phyloP scores from a whole-genome alignment of 1,139 yeast species.

The Zygosaccharomyces pseudobailii region DNA sequence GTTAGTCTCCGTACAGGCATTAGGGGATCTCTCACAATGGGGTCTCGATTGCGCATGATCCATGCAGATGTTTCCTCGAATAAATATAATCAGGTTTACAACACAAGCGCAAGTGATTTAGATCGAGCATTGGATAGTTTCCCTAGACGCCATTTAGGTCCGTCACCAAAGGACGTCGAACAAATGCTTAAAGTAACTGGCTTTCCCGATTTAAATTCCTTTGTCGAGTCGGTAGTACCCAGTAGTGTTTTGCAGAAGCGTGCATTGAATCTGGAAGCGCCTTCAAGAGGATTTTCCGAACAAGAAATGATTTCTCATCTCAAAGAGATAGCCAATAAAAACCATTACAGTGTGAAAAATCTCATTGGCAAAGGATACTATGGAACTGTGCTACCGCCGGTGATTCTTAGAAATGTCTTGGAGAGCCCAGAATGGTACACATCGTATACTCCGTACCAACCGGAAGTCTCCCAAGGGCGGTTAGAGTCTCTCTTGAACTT shows the following conservation, averaged over 20 bases:
- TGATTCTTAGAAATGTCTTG: constrained; percentile 82
- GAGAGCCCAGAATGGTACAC: constrained; percentile 99
- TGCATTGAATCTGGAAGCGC: constrained; percentile 51
- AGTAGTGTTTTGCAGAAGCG: constrained; percentile 66
- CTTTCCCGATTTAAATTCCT: constrained; percentile 61
- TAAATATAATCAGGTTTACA: constrained; percentile 19
- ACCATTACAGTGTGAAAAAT: constrained; percentile 58
- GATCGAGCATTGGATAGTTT: constrained; percentile 61
- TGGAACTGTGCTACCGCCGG: constrained; percentile 86
- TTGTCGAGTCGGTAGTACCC: constrained; percentile 73
- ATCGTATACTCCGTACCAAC: constrained; percentile 96
- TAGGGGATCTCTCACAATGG: not conserved
- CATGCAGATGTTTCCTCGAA: constrained; percentile 19
- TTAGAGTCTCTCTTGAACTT: constrained; percentile 82
- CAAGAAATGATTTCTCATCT: constrained; percentile 71
- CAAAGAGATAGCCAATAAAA: constrained; percentile 65
- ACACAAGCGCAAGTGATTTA: constrained; percentile 14
- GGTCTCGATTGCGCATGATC: not conserved
- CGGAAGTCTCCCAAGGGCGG: constrained; percentile 96
- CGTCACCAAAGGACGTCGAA: constrained; percentile 57
- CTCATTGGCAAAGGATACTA: constrained; percentile 94
- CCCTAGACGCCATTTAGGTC: constrained; percentile 88
- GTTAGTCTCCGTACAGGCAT: not conserved
- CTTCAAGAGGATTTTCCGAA: constrained; percentile 69
- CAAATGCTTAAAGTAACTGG: constrained; percentile 66